Evolutionary conservation across 257 asterid species (phyloP).

Genomic region (Lavandula angustifolia): DNA sequence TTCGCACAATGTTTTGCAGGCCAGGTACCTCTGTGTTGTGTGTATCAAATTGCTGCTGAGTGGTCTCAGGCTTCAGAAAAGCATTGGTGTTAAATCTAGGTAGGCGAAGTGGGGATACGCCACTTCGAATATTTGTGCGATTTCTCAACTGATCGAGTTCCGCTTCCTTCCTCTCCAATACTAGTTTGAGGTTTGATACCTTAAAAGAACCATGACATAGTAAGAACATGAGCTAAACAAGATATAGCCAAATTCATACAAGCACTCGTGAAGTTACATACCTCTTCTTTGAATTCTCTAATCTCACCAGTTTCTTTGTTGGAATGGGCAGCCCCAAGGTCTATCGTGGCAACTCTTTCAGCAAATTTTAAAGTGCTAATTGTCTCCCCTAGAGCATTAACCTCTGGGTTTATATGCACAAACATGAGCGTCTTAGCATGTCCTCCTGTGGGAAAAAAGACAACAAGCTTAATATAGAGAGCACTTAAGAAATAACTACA

Average conservation of each 20-base stretch:
- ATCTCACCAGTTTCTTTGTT: slow-evolving; percentile 84
- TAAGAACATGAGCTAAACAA: slow-evolving; percentile 25
- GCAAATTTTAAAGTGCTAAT: slow-evolving; percentile 89
- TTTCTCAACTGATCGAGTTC: slow-evolving; percentile 71
- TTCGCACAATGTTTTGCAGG: slow-evolving; percentile 8
- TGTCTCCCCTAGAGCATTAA: slow-evolving; percentile 77
- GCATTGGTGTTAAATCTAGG: slow-evolving; percentile 48
- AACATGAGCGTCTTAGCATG: slow-evolving; percentile 67
- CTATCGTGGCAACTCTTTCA: slow-evolving; percentile 83
- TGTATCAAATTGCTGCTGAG: slow-evolving; percentile 48
- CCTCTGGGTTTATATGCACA: slow-evolving; percentile 86
- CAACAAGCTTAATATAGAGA: slow-evolving; percentile 5
- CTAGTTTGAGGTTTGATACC: slow-evolving; percentile 80
- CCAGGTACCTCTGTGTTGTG: slow-evolving; percentile 63
- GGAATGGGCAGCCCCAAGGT: slow-evolving; percentile 83
- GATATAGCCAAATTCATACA: slow-evolving; percentile 15
- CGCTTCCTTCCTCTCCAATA: slow-evolving; percentile 78
- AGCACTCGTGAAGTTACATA: slow-evolving; percentile 33
- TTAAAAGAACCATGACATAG: slow-evolving; percentile 33
- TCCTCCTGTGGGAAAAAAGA: slow-evolving; percentile 38
- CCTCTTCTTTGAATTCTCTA: slow-evolving; percentile 83
- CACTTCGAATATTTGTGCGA: slow-evolving; percentile 53
- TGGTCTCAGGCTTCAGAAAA: slow-evolving; percentile 54
- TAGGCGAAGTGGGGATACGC: slow-evolving; percentile 68
- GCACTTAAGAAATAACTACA: neutral